Evolutionary conservation across 108 stramenopile genomes (phyloP), one percentile per base, ranked within the genome.

Genomic region (Fistulifera pelliculosa): DNA sequence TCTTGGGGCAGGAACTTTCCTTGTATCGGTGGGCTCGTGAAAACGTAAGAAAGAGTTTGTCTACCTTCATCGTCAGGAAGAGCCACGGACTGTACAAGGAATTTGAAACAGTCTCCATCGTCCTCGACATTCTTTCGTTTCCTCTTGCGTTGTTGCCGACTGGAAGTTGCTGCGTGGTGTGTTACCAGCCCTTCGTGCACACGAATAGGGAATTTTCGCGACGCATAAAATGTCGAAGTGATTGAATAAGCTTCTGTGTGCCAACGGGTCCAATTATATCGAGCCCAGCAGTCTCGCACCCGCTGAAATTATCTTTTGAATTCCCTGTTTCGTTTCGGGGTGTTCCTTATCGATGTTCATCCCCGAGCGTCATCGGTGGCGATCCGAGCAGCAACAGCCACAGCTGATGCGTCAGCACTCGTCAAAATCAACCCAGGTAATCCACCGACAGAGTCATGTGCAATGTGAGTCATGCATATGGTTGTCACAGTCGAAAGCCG

Each of bases 341-440:
- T 42, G 48, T 43, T 2, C 27, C 15, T 16, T 16, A 19, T 70
- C 65, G 38, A 56, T 56, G 13, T 40, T 61, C 48, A 45, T 50
- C 21, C 42, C 8, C 52, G 64, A 18, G 38, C 53, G 27, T 48
- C 17, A 15, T 61, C 39, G 7, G 62, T 52, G n/a, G 25, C 52
- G 22, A 41, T 47, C 26, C 57, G 59, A 42, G 61, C 47, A 41
- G 38, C 62, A 5, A 49, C 54, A 11, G 52, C 52, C 59, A 41
- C 56, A 19, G 22, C 49, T 44, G 41, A 18, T 1, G 64, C 86
- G 71, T 92, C 90, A 0, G 83, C 76, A 4, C 75, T 65, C 2
- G 86, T 92, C 26, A 92, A 58, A 43, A 85, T 74, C 77, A 87
- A 78, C 4, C 90, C 90, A 1, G 90, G 90, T 21, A 92, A 51